Base-by-base conservation (phyloP, 2,329 filamentous ascomycete species). In the Penicillium psychrosexuale region DNA sequence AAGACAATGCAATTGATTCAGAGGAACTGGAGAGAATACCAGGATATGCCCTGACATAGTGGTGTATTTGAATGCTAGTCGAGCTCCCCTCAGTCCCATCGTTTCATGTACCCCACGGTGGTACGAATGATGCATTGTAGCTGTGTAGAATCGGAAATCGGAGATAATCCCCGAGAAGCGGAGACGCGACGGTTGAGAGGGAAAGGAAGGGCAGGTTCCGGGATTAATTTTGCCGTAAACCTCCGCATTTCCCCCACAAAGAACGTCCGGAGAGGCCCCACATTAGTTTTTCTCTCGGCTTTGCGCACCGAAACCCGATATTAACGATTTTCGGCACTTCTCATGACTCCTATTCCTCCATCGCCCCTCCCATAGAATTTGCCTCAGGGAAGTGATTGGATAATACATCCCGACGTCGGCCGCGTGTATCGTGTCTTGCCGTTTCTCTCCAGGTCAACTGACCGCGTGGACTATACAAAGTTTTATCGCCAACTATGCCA, bases 141-240 rank as follows among this genome's bases (percentile, higher is more conserved):
- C n/a, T 52, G 37, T 47, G 51, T 58, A 55, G 38, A 58, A 47
- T 66, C 70, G 69, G 69, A 58, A 33, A 63, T 71, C 69, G 69
- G 69, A 42, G 38, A 46, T 39, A 51, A 71, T 66, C 54, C 56
- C 67, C 69, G 70, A 69, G 8, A 39, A 17, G 24, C 45, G 33
- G 27, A 48, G 46, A 47, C 24, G 15, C 27, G 12, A 36, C 24
- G 38, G 34, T 38, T 27, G 22, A 38, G 8, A 38, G 13, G 19
- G 6, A 8, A 8, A 28, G 27, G 6, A 28, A 24, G 5, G 22
- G 22, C 8, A n/a, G 22, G 12, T 36, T 11, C 19, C 30, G 44
- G 17, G 15, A 17, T 24, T 8, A 9, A 6, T 24, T 24, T 22
- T 47, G 37, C 37, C 37, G 12, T 4, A 8, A 24, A 13, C 1